Percentiles rank a stretch among this genome's conserved stretches.
phyloP scores from a whole-genome alignment of 2,329 filamentous ascomycete species.

The Colletotrichum spaethianum region DNA sequence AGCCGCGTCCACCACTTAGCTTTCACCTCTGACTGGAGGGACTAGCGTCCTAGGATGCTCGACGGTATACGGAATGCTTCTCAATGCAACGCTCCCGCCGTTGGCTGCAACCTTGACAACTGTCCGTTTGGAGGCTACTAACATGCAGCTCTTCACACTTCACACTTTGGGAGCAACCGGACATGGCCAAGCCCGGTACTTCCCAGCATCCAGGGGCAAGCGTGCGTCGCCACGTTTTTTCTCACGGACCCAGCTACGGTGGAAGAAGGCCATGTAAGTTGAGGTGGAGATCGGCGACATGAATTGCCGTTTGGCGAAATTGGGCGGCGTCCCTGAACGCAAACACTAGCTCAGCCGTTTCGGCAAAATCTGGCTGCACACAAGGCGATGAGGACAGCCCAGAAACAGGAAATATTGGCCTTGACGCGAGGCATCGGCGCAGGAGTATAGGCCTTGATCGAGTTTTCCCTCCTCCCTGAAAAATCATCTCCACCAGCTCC shows the following conservation, averaged over 20 bases:
- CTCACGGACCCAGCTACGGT: background rate
- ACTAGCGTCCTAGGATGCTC: background rate
- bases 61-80: background rate
- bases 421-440: background rate
- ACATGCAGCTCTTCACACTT: background rate
- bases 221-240: background rate
- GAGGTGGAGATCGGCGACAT: background rate
- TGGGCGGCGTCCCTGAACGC: background rate
- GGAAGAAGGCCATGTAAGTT: background rate
- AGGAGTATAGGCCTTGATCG: conserved; percentile 5
- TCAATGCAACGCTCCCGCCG: background rate
- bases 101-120: background rate
- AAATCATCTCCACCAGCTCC: conserved; percentile 9
- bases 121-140: background rate
- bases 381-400: background rate
- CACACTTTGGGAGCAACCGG: background rate
- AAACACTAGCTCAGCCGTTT: conserved; percentile 12
- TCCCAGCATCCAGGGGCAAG: background rate
- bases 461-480: background rate
- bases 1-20: background rate
- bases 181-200: background rate
- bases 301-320: background rate
- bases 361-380: conserved; percentile 2
- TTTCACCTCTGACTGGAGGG: background rate
- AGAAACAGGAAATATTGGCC: background rate